A percentile compares a stretch with the other conserved stretches of the same genome.
Conservation (phyloP, 2,329 filamentous ascomycete species). For the Hymenoscyphus fructigenus region DNA sequence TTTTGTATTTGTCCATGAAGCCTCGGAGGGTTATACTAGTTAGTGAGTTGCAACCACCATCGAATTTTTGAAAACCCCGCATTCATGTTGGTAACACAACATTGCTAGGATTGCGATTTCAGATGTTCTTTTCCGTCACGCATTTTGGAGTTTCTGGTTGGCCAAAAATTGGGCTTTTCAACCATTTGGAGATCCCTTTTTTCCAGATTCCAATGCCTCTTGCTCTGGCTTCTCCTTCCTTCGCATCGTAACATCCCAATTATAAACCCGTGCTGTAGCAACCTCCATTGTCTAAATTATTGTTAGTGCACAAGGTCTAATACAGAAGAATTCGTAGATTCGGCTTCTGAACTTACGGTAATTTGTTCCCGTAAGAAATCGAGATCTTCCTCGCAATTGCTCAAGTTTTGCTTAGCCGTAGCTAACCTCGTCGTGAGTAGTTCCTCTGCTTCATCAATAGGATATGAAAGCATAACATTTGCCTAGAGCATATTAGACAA, state of each 20-base stretch:
- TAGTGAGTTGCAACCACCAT: background rate
- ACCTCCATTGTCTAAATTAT: conserved; percentile 69
- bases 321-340: background rate
- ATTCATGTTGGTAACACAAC: background rate
- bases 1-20: background rate
- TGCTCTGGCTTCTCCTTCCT: conserved; percentile 80
- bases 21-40: background rate
- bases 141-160: conserved; percentile 11
- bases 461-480: conserved; percentile 97
- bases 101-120: background rate
- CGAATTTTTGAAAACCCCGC: background rate
- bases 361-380: conserved; percentile 97
- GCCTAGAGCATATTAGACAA: conserved; percentile 52
- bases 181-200: conserved; percentile 37
- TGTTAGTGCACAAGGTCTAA: conserved; percentile 13
- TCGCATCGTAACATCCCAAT: conserved; percentile 97
- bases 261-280: conserved; percentile 94
- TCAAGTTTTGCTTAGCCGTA: conserved; percentile 75
- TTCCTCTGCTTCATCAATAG: conserved; percentile 79
- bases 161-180: conserved; percentile 18
- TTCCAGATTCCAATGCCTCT: conserved; percentile 39
- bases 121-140: background rate
- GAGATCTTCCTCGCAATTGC: conserved; percentile 93
- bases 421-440: conserved; percentile 75
- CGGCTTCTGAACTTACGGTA: conserved; percentile 60